These are phyloP conservation scores for Cryptococcus sp. DNA, from an alignment of 1,284 basidiomycete species.

Conservation along the genomic window DNA sequence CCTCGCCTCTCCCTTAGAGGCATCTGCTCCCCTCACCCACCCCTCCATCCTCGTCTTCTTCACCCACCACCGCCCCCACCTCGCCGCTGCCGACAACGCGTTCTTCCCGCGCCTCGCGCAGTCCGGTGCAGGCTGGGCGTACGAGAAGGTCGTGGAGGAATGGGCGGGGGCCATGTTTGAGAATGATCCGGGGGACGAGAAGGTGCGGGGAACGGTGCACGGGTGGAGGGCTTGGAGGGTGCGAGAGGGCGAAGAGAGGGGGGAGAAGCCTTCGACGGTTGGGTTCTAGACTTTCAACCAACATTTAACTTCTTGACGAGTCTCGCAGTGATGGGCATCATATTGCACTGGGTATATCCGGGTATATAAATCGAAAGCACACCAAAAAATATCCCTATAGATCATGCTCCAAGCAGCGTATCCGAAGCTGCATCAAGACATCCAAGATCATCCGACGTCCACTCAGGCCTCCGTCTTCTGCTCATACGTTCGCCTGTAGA, in stretches of 20 bases:
- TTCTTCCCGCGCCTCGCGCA: slow-evolving; percentile 61
- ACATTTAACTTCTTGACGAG: no score
- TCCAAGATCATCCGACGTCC: not conserved
- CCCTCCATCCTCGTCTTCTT: slow-evolving; percentile 83
- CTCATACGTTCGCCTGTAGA: slow-evolving; percentile 85
- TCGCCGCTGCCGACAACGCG: slow-evolving; percentile 76
- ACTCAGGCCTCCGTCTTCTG: slow-evolving; percentile 22
- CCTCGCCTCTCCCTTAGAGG: slow-evolving; percentile 12
- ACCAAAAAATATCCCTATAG: no score
- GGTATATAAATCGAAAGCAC: no score
- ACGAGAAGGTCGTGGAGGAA: slow-evolving; percentile 67
- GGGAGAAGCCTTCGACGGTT: slow-evolving; percentile 7
- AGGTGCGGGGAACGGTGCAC: slow-evolving; percentile 60
- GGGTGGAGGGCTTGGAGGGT: slow-evolving; percentile 47
- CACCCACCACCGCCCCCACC: slow-evolving; percentile 82
- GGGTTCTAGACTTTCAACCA: no score
- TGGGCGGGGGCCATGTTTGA: slow-evolving; percentile 79
- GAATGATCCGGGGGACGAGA: slow-evolving; percentile 72
- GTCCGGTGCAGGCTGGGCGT: slow-evolving; percentile 58
- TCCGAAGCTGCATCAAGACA: no score
- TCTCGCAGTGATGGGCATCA: no score
- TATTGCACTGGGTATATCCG: no score
- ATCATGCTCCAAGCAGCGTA: no score
- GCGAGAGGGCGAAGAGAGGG: slow-evolving; percentile 15
- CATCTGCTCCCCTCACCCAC: slow-evolving; percentile 14